Evolutionary conservation across 1,284 basidiomycete species (phyloP).

Genomic region (Puccinia novopanici): DNA sequence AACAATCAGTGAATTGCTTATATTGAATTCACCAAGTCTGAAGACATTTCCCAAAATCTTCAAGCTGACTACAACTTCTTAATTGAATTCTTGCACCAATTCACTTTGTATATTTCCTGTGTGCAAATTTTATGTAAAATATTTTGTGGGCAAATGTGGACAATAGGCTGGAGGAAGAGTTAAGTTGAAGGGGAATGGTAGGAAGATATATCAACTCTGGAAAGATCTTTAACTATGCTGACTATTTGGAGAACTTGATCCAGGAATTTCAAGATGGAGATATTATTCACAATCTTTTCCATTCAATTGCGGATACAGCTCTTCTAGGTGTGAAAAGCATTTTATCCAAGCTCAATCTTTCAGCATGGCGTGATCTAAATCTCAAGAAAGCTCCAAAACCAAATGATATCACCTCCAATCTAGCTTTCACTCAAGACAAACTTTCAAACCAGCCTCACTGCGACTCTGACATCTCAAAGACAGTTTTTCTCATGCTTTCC

Average conservation of each 20-base stretch:
- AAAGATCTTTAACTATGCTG: not conserved
- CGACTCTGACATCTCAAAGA: not conserved
- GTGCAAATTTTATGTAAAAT: not conserved
- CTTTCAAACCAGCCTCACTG: constrained; percentile 3
- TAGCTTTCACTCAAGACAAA: not conserved
- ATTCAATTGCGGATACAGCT: constrained; percentile 12
- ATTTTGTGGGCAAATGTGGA: not conserved
- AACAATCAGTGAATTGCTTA: constrained; percentile 1
- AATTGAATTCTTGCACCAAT: not conserved
- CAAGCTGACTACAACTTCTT: not conserved
- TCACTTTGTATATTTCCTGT: not conserved
- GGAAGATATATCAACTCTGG: not conserved
- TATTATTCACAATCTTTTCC: constrained; percentile 6
- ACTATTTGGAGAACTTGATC: not conserved
- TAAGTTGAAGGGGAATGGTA: constrained; percentile 4
- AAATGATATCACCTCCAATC: not conserved
- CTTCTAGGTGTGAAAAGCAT: not conserved
- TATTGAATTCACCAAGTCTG: not conserved
- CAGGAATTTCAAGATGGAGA: not conserved
- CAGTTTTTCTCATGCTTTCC: not conserved
- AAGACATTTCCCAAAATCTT: not conserved
- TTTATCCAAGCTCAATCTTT: not conserved
- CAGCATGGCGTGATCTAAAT: not conserved
- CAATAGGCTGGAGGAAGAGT: not conserved
- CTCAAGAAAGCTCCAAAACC: not conserved